A percentile compares a stretch with the other conserved stretches of the same genome.
Conservation (phyloP, 345 rosid species). For the Cardamine occulta region DNA sequence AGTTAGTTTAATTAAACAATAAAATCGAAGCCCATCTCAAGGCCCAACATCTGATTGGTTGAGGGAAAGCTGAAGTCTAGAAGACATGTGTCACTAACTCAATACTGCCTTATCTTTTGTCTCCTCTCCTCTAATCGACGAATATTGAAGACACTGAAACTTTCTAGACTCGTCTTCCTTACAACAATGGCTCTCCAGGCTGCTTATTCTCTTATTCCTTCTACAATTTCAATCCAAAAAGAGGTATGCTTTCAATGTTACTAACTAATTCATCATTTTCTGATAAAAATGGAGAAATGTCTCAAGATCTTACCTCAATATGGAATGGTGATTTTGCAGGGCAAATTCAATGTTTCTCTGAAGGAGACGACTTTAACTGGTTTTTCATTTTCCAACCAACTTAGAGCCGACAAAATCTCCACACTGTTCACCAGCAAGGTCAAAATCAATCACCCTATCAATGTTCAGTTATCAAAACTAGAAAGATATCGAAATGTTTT, state of each 20-base stretch:
- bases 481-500: not conserved
- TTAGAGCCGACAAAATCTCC: constrained; percentile 55
- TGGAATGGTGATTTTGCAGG: constrained; percentile 54
- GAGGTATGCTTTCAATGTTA: constrained; percentile 53
- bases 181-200: constrained; percentile 74
- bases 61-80: not conserved
- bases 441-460: not conserved
- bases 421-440: constrained; percentile 66
- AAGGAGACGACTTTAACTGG: constrained; percentile 80
- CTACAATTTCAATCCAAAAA: constrained; percentile 57
- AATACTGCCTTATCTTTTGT: constrained; percentile 38
- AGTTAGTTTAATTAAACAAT: not conserved
- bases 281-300: not conserved
- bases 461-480: not conserved
- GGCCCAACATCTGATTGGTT: constrained; percentile 65
- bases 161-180: not conserved
- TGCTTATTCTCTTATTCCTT: constrained; percentile 68
- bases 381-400: constrained; percentile 58
- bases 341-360: constrained; percentile 55
- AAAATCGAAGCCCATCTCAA: constrained; percentile 11
- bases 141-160: constrained; percentile 10
- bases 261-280: not conserved
- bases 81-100: constrained; percentile 35
- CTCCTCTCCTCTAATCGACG: constrained; percentile 16
- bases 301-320: not conserved